Evolutionary conservation across 495 filamentous ascomycete species (phyloP).

Genomic region (Staphylotrichum longicolle): DNA sequence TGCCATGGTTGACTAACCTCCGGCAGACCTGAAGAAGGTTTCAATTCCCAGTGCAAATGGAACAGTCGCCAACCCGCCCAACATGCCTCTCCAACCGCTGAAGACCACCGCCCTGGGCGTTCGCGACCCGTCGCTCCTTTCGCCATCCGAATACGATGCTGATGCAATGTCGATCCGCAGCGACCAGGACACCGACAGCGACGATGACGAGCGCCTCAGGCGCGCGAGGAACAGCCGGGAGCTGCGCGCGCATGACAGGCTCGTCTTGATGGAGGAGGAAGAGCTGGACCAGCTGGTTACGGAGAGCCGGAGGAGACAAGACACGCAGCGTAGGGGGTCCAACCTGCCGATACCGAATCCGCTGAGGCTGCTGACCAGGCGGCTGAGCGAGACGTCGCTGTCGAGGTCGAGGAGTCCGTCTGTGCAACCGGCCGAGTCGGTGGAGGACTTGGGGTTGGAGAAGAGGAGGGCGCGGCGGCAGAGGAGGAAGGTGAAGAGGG

Average conservation of each 20-base stretch:
- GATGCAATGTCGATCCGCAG: slow-evolving; percentile 65
- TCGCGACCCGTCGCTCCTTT: slow-evolving; percentile 51
- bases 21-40: neutral
- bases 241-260: slow-evolving; percentile 65
- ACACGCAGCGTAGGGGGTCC: slow-evolving; percentile 50
- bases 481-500: slow-evolving; percentile 48
- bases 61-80: neutral
- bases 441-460: slow-evolving; percentile 43
- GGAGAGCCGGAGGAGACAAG: slow-evolving; percentile 46
- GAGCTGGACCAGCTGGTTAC: slow-evolving; percentile 77
- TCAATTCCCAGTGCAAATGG: neutral
- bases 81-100: slow-evolving; percentile 30
- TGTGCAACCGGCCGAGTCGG: slow-evolving; percentile 27
- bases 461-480: slow-evolving; percentile 49
- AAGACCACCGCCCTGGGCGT: slow-evolving; percentile 25
- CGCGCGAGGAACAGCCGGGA: slow-evolving; percentile 68
- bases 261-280: slow-evolving; percentile 84
- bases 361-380: slow-evolving; percentile 38
- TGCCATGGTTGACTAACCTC: slow-evolving; percentile 15
- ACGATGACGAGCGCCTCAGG: slow-evolving; percentile 66
- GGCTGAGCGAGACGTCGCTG: slow-evolving; percentile 34
- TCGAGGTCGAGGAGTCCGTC: slow-evolving; percentile 35
- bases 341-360: slow-evolving; percentile 47
- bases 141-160: slow-evolving; percentile 63
- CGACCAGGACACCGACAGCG: slow-evolving; percentile 73